A percentile compares a stretch with the other conserved stretches of the same genome.
phyloP scores from a whole-genome alignment of 257 asterid species.

The Nicotiana paniculata region DNA sequence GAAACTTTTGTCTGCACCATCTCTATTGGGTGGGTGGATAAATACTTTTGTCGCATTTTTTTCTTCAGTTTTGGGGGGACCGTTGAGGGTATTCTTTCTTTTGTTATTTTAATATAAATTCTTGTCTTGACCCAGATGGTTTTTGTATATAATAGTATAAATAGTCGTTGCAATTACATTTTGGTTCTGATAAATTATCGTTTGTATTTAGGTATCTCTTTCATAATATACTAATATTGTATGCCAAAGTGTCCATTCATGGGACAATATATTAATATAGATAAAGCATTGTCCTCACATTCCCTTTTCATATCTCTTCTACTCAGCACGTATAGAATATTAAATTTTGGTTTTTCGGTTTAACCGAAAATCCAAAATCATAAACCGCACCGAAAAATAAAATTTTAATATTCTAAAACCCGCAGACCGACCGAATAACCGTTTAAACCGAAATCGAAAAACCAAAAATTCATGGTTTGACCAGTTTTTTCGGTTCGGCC shows the following conservation, averaged over 20 bases:
- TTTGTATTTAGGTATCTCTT: not conserved
- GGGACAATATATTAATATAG: not conserved
- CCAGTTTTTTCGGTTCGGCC: too few relatives aligned
- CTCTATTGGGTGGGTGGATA: constrained; percentile 14
- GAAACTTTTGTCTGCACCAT: constrained; percentile 12
- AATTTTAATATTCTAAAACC: too few relatives aligned
- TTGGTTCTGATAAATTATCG: not conserved
- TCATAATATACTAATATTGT: not conserved
- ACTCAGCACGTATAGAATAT: too few relatives aligned
- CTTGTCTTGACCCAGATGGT: constrained; percentile 10
- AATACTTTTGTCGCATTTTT: constrained; percentile 10
- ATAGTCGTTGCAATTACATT: not conserved
- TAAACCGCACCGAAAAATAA: too few relatives aligned
- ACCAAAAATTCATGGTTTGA: too few relatives aligned
- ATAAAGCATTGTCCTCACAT: too few relatives aligned
- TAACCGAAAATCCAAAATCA: too few relatives aligned
- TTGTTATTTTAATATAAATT: constrained; percentile 8
- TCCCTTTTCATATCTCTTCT: too few relatives aligned
- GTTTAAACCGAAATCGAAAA: too few relatives aligned
- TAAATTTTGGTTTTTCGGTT: too few relatives aligned
- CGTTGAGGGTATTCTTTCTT: not conserved
- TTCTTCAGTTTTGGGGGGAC: not conserved
- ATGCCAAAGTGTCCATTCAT: not conserved
- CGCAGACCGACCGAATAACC: too few relatives aligned
- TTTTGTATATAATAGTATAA: constrained; percentile 15